Evolutionary conservation across 202 grass and related monocot genomes (phyloP).

Genomic region (Digitaria exilis): DNA sequence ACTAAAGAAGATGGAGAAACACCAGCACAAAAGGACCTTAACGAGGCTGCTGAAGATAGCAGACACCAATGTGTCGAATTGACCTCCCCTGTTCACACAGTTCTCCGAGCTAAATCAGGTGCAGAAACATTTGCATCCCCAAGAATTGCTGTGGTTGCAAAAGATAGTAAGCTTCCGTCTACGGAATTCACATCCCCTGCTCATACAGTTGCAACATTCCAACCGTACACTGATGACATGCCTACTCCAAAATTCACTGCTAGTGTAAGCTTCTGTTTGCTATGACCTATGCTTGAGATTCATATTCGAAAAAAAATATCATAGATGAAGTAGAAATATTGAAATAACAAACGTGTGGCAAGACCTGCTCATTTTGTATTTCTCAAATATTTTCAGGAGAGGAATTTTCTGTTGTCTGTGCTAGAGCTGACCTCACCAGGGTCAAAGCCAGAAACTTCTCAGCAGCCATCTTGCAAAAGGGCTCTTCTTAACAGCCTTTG

Average conservation of each 20-base stretch:
- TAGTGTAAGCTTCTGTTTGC: slow-evolving; percentile 67
- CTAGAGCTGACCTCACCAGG: slow-evolving; percentile 73
- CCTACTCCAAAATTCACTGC: slow-evolving; percentile 86
- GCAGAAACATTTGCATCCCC: slow-evolving; percentile 30
- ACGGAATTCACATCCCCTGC: slow-evolving; percentile 66
- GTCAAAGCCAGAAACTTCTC: slow-evolving; percentile 53
- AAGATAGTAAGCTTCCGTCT: slow-evolving; percentile 21
- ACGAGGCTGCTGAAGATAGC: neutral
- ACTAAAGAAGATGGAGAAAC: slow-evolving; percentile 19
- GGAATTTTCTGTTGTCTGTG: slow-evolving; percentile 72
- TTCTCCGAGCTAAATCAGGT: slow-evolving; percentile 26
- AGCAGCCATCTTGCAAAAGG: slow-evolving; percentile 93
- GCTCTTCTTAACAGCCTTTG: slow-evolving; percentile 88
- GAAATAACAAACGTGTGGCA: neutral
- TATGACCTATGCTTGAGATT: neutral
- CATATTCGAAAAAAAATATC: neutral
- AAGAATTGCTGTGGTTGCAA: slow-evolving; percentile 34
- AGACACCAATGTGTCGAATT: slow-evolving; percentile 31
- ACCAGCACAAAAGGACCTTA: slow-evolving; percentile 17
- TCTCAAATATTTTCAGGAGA: slow-evolving; percentile 74
- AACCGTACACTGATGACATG: slow-evolving; percentile 55
- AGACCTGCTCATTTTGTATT: slow-evolving; percentile 25
- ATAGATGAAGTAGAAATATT: neutral
- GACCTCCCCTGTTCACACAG: slow-evolving; percentile 28
- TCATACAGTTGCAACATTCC: slow-evolving; percentile 74